Evolutionary conservation across 306 rosid species (phyloP), one percentile per base, ranked within the genome.

Genomic region (Prunus padus): DNA sequence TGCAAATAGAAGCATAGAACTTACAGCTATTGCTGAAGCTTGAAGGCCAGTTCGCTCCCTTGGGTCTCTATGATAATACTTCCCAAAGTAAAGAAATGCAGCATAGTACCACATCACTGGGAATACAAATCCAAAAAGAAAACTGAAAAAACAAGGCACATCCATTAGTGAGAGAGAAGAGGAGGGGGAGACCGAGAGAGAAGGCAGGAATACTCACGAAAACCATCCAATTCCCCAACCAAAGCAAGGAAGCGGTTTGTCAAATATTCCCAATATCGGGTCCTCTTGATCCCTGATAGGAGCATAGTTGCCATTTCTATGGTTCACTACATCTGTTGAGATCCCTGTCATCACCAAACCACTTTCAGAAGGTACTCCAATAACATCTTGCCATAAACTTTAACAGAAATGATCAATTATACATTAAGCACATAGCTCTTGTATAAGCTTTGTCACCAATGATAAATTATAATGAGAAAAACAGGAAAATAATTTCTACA

Each of bases 151-250:
- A 80, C 69, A 76, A 79, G 31, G 67, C 5, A 13, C 75, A 66
- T 37, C 55, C 57, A 74, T 85, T 14, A 37, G 80, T 67, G 26
- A 26, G 5, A 61, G 44, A 81, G 44, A 69, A 4, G 6, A 15
- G 19, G 26, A 13, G 14, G 10, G 23, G 57, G 11, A 28, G 59
- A 26, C 20, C 9, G 55, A 64, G 59, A 57, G 40, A 65, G 44
- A 44, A 70, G 59, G 40, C 65, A 20, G 55, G 63, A 45, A 42
- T 67, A 92, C 98, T 88, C 74, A 94, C 96, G 95, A 92, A 86
- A 92, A 94, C 98, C 98, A 94, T 81, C 98, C 98, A 7, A 94
- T 65, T 52, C 98, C 98, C 28, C 98, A 94, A 40, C 98, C 98
- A 77, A 73, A 87, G 84, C 88, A 94, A 16, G 96, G 96, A 76